Evolutionary conservation across 208 protist genomes (phyloP).

Genomic region (Trypanosoma mega): DNA sequence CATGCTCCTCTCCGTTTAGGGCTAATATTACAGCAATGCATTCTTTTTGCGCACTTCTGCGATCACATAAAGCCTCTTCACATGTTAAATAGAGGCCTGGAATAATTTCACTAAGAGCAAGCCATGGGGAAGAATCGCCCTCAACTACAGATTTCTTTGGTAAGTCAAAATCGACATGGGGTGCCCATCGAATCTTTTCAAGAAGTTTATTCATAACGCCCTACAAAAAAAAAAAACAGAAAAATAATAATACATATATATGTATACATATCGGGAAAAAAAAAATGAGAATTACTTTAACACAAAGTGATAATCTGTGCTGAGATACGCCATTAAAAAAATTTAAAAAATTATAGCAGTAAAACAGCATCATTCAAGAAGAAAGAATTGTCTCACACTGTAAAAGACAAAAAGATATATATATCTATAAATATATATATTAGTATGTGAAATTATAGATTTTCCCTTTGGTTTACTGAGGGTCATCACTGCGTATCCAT

Average conservation of each 20-base stretch:
- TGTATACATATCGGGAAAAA: not conserved
- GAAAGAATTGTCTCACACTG: too few relatives aligned
- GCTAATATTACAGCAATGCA: slow-evolving; percentile 69
- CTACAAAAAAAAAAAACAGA: slow-evolving; percentile 8
- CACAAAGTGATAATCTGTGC: slow-evolving; percentile 1
- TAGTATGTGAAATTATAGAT: too few relatives aligned
- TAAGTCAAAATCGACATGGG: slow-evolving; percentile 21
- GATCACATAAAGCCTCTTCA: slow-evolving; percentile 37
- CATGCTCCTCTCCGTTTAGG: slow-evolving; percentile 51
- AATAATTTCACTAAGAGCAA: slow-evolving; percentile 71
- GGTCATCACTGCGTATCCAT: slow-evolving; percentile 73
- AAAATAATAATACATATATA: too few relatives aligned
- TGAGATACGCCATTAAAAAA: too few relatives aligned
- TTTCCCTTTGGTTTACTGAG: too few relatives aligned
- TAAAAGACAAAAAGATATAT: slow-evolving; percentile 10
- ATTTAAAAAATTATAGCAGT: too few relatives aligned
- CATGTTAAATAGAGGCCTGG: slow-evolving; percentile 77
- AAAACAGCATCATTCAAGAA: too few relatives aligned
- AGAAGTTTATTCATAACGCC: slow-evolving; percentile 10
- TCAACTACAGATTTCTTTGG: slow-evolving; percentile 24
- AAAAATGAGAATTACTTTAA: slow-evolving; percentile 18
- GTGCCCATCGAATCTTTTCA: slow-evolving; percentile 40
- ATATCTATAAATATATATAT: slow-evolving; percentile 3
- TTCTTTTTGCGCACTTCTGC: slow-evolving; percentile 30
- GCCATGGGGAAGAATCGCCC: slow-evolving; percentile 46